Evolutionary conservation across 306 rosid species (phyloP).

Genomic region (Cucurbita maxima): DNA sequence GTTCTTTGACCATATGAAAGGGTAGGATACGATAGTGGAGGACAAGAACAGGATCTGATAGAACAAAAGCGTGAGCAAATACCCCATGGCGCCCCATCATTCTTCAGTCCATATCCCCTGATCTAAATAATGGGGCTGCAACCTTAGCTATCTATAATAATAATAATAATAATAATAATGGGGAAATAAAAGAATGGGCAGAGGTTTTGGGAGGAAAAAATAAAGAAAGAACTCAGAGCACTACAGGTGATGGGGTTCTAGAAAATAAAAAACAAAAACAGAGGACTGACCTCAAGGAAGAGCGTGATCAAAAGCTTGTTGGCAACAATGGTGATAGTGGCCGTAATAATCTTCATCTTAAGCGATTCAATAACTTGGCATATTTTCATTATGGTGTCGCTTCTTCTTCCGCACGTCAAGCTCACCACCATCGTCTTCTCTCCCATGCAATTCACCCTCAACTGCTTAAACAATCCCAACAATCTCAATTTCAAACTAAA

Average conservation of each 20-base stretch:
- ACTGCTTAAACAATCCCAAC: constrained; percentile 19
- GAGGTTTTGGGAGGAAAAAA: too few species aligned
- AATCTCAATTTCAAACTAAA: neutral
- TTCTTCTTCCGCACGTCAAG: constrained; percentile 59
- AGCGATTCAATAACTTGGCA: constrained; percentile 82
- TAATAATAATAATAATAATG: too few species aligned
- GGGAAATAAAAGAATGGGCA: too few species aligned
- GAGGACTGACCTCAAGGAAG: constrained; percentile 25
- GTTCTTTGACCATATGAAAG: too few species aligned
- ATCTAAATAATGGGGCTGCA: neutral
- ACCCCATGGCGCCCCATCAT: neutral
- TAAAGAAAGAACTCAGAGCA: too few species aligned
- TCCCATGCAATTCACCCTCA: constrained; percentile 58
- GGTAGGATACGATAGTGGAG: too few species aligned
- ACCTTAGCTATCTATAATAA: too few species aligned
- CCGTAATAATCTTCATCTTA: constrained; percentile 68
- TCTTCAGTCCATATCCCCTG: neutral
- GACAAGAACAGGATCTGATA: neutral
- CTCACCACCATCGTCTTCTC: constrained; percentile 64
- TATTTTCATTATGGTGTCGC: constrained; percentile 63
- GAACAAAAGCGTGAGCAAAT: neutral
- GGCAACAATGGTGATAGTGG: constrained; percentile 51
- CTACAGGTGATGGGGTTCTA: too few species aligned
- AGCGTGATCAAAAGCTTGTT: constrained; percentile 63
- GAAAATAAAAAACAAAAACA: too few species aligned